Percentiles rank a stretch among this genome's conserved stretches.
Evolutionary conservation across 352 stramenopile genomes (phyloP).

Genomic region (Phytopythium ostracodes): DNA sequence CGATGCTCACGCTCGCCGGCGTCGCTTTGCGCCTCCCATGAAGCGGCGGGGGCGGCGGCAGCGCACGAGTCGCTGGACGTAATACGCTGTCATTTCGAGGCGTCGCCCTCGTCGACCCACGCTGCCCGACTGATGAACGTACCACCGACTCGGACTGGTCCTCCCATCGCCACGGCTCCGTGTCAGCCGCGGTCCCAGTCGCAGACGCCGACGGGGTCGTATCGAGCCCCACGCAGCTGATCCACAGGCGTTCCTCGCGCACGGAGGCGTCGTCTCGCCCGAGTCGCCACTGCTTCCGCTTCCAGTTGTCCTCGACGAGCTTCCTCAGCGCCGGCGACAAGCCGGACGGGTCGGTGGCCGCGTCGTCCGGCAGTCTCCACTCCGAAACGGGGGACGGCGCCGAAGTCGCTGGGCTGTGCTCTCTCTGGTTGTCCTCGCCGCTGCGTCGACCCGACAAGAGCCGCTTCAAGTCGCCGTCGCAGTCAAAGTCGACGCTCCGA

Average conservation of each 20-base stretch:
- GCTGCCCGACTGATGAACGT: background rate
- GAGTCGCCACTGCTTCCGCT: constrained; percentile 20
- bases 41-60: constrained; percentile 7
- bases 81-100: background rate
- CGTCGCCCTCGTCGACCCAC: background rate
- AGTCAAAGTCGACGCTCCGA: background rate
- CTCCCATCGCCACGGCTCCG: background rate
- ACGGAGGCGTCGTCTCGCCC: constrained; percentile 13
- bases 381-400: background rate
- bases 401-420: background rate
- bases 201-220: constrained; percentile 4
- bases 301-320: constrained; percentile 60
- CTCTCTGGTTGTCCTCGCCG: background rate
- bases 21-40: background rate
- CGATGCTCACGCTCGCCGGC: background rate
- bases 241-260: constrained; percentile 38
- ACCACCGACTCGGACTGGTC: background rate
- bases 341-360: constrained; percentile 36
- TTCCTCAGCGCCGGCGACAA: constrained; percentile 42
- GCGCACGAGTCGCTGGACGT: background rate
- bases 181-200: background rate
- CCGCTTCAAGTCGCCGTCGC: background rate
- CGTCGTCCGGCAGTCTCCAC: background rate
- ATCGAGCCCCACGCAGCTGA: constrained; percentile 40
- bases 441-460: background rate